phyloP scores from a whole-genome alignment of 2,329 filamentous ascomycete genomes.

The Dothideomycetidae sp. region DNA sequence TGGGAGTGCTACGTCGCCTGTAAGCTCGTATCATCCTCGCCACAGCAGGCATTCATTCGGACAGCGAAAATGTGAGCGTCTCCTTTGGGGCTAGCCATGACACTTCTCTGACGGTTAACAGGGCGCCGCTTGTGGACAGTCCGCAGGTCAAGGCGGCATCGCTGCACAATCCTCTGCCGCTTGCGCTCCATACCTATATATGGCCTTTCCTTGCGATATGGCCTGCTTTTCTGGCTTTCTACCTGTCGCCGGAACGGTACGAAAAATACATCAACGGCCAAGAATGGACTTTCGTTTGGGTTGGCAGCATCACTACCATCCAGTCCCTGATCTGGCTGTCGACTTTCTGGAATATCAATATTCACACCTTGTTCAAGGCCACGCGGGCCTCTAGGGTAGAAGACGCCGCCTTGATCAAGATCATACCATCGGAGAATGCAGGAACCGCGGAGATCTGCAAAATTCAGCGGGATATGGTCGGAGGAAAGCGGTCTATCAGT shows the following conservation, averaged over 20 bases:
- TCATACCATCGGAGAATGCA: slow-evolving; percentile 79
- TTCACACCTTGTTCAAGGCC: slow-evolving; percentile 70
- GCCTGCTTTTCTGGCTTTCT: slow-evolving; percentile 82
- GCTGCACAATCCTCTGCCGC: slow-evolving; percentile 72
- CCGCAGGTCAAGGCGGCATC: slow-evolving; percentile 76
- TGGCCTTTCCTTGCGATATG: slow-evolving; percentile 89
- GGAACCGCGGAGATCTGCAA: slow-evolving; percentile 78
- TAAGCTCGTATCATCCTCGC: too few species aligned
- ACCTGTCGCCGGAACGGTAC: slow-evolving; percentile 70
- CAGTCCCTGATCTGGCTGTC: slow-evolving; percentile 88
- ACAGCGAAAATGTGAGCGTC: slow-evolving; percentile 7
- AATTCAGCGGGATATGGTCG: slow-evolving; percentile 61
- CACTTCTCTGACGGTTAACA: slow-evolving; percentile 3
- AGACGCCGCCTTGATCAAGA: slow-evolving; percentile 76
- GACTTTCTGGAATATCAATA: slow-evolving; percentile 92
- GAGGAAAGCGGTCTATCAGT: slow-evolving; percentile 61
- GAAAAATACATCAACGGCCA: slow-evolving; percentile 81
- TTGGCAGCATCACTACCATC: slow-evolving; percentile 69
- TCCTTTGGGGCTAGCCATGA: not conserved
- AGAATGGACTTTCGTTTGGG: slow-evolving; percentile 97
- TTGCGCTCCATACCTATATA: slow-evolving; percentile 72
- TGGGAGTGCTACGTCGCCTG: too few species aligned
- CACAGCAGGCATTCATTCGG: too few species aligned
- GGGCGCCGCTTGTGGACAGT: slow-evolving; percentile 76
- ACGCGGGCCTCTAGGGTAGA: slow-evolving; percentile 54